Base-by-base conservation (phyloP, 495 filamentous ascomycete species). In the Lophiotrema nucula region DNA sequence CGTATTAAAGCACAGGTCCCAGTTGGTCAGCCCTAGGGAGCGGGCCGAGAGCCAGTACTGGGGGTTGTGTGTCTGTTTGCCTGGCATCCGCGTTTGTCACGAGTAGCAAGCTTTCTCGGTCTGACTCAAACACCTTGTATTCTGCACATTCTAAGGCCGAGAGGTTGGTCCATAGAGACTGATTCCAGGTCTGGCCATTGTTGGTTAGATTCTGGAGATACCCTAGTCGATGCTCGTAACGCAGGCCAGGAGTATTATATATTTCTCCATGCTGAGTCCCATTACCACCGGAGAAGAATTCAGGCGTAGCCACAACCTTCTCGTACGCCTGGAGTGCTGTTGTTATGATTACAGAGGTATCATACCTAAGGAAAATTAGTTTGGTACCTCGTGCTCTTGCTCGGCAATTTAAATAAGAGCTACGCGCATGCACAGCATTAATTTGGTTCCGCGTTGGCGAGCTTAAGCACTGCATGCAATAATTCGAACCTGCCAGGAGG, bases 391-490 rank as follows among this genome's bases (percentile, higher is more conserved):
- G 12, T 23, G 4, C 16, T 23, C 26, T 8, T 27, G 44, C 44
- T 47, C 19, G 18, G 26, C 18, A 27, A 21, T 50, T 50, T 27
- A 50, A 16, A 50, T 50, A 50, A 18, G 47, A 50, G 22, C 47
- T 27, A 18, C 47, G 47, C 6, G 47, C 47, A 50, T 50, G 47
- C 22, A 19, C 47, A 50, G 47, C 47, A 50, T 50, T 27, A 19
- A 50, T 27, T 50, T 50, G 25, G 22, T 5, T 27, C 47, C 28
- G 47, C 47, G 47, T 50, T 12, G 47, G 47, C n/a, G 47, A 50
- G 47, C 47, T 50, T 22, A 50, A 27, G 25, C 24, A 33, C 22
- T 50, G 47, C 47, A 50, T 50, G 47, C 47, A 37, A 37, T 50
- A 50, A 37, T 50, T 50, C 27, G 47, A 50, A 31, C 47, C 47